These are phyloP conservation scores for Fusarium verrucosum DNA, from an alignment of 2,329 filamentous ascomycete genomes.

Conservation along the genomic window DNA sequence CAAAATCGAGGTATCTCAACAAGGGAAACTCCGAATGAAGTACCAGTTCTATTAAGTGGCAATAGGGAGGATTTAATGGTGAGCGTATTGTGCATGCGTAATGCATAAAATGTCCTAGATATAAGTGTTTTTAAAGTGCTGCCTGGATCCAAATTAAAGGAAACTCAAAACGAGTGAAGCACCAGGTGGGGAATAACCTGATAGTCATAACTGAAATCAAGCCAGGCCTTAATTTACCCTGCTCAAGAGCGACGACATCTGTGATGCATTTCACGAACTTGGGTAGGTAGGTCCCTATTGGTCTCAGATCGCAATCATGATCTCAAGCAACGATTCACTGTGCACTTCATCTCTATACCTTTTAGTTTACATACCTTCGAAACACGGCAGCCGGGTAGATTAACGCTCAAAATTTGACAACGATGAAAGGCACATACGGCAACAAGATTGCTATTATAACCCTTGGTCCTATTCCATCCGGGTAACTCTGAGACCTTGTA, in stretches of 20 bases:
- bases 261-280: not conserved
- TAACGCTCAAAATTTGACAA: not conserved
- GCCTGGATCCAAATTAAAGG: too few relatives aligned
- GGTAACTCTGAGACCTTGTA: not conserved
- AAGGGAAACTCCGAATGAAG: too few relatives aligned
- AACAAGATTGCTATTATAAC: not conserved
- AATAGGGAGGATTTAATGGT: too few relatives aligned
- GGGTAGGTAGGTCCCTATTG: not conserved
- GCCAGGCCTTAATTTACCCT: not conserved
- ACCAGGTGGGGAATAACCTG: not conserved
- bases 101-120: too few relatives aligned
- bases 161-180: not conserved
- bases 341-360: not conserved
- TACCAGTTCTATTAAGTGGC: too few relatives aligned
- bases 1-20: not conserved
- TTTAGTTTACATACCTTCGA: not conserved
- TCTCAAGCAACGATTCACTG: not conserved
- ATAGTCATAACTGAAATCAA: not conserved
- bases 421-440: not conserved
- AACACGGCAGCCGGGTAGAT: fast-evolving
- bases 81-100: too few relatives aligned
- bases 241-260: not conserved
- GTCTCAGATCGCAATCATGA: not conserved
- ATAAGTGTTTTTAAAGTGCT: too few relatives aligned
- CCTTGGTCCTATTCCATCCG: not conserved